Evolutionary conservation across 73 alveolate species (phyloP).

Genomic region (Stentor roeselii): DNA sequence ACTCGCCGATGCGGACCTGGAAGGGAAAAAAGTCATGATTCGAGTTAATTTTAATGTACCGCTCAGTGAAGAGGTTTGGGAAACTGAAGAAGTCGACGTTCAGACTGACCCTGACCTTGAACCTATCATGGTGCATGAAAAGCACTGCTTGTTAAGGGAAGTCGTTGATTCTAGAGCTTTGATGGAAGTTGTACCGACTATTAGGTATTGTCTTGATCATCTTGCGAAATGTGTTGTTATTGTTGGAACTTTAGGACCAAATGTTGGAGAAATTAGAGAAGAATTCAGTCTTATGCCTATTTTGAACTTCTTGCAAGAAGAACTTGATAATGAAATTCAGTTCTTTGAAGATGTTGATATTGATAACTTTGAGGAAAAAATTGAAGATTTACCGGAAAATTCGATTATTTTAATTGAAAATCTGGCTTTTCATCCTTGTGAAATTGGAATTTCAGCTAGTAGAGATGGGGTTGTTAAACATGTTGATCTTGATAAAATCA

Average conservation of each 20-base stretch:
- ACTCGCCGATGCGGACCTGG: slow-evolving; percentile 52
- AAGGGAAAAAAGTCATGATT: slow-evolving; percentile 59
- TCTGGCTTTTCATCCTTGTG: slow-evolving; percentile 56
- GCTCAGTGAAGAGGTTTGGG: slow-evolving; percentile 13
- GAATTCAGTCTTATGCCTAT: slow-evolving; percentile 48
- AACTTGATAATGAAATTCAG: slow-evolving; percentile 49
- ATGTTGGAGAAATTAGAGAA: slow-evolving; percentile 44
- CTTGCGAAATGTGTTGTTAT: slow-evolving; percentile 57
- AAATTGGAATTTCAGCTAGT: slow-evolving; percentile 49
- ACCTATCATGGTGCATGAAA: slow-evolving; percentile 17
- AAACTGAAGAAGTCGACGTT: slow-evolving; percentile 24
- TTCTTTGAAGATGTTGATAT: slow-evolving; percentile 48
- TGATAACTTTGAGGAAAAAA: slow-evolving; percentile 48
- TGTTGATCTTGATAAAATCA: background rate
- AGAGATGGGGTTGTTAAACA: background rate
- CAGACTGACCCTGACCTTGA: slow-evolving; percentile 25
- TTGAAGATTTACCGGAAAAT: slow-evolving; percentile 53
- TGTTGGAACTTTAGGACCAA: slow-evolving; percentile 50
- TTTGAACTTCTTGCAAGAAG: slow-evolving; percentile 30
- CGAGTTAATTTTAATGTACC: slow-evolving; percentile 67
- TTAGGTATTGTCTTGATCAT: slow-evolving; percentile 55
- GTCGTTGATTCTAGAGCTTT: slow-evolving; percentile 40
- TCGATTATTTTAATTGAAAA: slow-evolving; percentile 55
- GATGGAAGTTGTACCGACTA: slow-evolving; percentile 46
- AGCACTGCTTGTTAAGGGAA: slow-evolving; percentile 40